Base-by-base conservation (phyloP, 1,284 basidiomycete genomes). In the Cryptococcus hybrid region DNA sequence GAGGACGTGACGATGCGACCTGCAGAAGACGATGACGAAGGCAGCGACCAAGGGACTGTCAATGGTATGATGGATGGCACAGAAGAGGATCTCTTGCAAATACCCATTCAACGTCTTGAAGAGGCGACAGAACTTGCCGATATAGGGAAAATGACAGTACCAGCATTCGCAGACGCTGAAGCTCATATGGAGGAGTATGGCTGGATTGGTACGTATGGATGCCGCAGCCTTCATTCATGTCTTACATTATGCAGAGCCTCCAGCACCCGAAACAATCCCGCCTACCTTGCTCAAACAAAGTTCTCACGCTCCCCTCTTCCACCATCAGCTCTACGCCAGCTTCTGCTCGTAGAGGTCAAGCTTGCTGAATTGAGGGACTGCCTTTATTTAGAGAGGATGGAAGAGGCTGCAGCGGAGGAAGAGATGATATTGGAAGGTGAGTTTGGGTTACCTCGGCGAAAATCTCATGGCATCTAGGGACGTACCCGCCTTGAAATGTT, bases 311-410 rank as follows among this genome's bases (percentile, higher is more conserved):
- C 70, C 77, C 71, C 73, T 3, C 76, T 76, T 0, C 70, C 71
- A 0, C 44, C 73, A 34, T 81, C 82, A 44, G 81, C 82, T 3
- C 78, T 84, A 66, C 80, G 82, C 47, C 78, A 79, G 0, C 67
- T 84, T 34, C 75, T 83, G 18, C 78, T 77, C 60, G 81, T 84
- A 49, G 83, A 84, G 67, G 77, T 84, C 64, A 80, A 81, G 40
- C 83, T 84, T 59, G 82, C 83, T 1, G 76, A 79, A 39, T 65
- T 84, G 45, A 68, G 83, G 34, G 82, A 84, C 66, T 74, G 79
- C 40, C 75, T 84, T 18, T 84, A 83, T 66, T 67, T 82, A 38
- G 83, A 84, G 64, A 70, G 82, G 5, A 78, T 83, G 68, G 79
- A 81, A 53, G 83, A 84, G 61, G 78, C 82, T 45, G 80, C 80